Percentiles rank a stretch among this genome's conserved stretches.
Conservation (phyloP, 2,329 filamentous ascomycete species). For the Plectosphaerella cucumerina region DNA sequence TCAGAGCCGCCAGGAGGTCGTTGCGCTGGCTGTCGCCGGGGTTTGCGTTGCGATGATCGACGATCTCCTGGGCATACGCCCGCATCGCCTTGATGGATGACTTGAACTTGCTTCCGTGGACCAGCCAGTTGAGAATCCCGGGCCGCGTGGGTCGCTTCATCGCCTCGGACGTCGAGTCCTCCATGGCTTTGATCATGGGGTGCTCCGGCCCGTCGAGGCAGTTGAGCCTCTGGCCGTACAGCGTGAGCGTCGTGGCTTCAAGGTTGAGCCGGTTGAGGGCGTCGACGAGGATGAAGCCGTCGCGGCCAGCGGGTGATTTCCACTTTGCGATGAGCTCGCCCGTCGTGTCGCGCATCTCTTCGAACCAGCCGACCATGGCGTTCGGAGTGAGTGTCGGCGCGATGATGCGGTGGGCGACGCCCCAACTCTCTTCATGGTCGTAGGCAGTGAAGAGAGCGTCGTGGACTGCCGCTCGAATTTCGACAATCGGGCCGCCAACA, state of each 20-base stretch:
- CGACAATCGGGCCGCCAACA: constrained; percentile 47
- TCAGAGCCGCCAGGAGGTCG: constrained; percentile 57
- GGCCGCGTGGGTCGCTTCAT: constrained; percentile 50
- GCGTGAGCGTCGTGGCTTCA: constrained; percentile 42
- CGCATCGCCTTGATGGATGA: constrained; percentile 50
- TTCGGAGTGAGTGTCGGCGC: constrained; percentile 35
- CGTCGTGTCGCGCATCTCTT: constrained; percentile 44
- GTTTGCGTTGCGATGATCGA: constrained; percentile 49
- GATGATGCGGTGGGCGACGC: constrained; percentile 48
- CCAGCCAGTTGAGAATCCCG: constrained; percentile 45
- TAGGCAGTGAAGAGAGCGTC: constrained; percentile 50
- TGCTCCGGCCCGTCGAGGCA: constrained; percentile 40
- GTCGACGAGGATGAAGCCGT: constrained; percentile 37
- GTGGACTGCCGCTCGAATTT: constrained; percentile 46
- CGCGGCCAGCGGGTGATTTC: constrained; percentile 31
- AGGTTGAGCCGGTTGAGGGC: constrained; percentile 52
- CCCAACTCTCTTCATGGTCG: constrained; percentile 44
- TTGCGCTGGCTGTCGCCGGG: constrained; percentile 51
- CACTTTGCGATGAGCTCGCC: constrained; percentile 47
- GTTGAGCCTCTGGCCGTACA: constrained; percentile 48
- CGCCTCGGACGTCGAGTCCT: constrained; percentile 50
- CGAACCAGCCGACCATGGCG: constrained; percentile 30
- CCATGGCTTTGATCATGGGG: constrained; percentile 48
- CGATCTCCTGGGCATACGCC: constrained; percentile 50
- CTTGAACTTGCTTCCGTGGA: constrained; percentile 50